Conservation (phyloP, 345 rosid genomes). For the Citrus hindsii region DNA sequence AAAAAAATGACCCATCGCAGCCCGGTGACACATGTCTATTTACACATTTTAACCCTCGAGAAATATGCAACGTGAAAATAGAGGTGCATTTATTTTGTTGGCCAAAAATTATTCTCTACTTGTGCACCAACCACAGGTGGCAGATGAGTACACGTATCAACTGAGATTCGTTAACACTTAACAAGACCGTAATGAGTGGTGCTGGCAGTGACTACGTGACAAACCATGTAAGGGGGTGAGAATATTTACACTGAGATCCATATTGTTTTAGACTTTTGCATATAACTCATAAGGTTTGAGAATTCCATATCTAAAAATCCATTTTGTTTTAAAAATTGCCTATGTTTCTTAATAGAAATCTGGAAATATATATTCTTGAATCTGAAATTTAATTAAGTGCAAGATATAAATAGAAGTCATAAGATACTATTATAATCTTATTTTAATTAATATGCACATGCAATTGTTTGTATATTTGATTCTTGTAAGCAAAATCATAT, state of each 20-base stretch:
- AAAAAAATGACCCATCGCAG: too few species aligned
- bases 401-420: too few species aligned
- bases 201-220: neutral
- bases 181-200: neutral
- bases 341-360: neutral
- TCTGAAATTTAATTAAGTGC: too few species aligned
- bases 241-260: neutral
- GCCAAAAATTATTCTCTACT: neutral
- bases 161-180: neutral
- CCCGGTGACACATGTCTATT: too few species aligned
- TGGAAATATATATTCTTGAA: neutral
- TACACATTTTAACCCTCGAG: too few species aligned
- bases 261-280: too few species aligned
- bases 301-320: neutral
- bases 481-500: too few species aligned
- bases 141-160: neutral
- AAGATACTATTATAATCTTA: too few species aligned
- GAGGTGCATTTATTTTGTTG: neutral
- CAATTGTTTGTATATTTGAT: too few species aligned
- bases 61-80: too few species aligned
- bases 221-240: neutral
- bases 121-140: neutral
- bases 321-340: neutral
- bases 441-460: too few species aligned
- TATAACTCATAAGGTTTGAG: too few species aligned